Evolutionary conservation across 1,139 yeast genomes (phyloP).

Genomic region (Magnusiomyces fungicola): DNA sequence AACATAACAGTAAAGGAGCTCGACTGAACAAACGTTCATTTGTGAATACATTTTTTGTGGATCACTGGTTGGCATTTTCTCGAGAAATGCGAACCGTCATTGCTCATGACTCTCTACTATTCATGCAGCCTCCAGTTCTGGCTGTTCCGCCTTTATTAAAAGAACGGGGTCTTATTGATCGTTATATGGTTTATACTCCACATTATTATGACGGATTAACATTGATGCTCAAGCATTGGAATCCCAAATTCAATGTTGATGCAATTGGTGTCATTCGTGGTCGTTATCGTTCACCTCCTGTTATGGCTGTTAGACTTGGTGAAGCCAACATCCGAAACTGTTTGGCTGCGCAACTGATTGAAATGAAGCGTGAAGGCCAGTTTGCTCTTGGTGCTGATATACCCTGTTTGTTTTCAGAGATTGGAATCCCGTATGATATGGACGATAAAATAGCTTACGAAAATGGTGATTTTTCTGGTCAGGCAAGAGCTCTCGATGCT

Average conservation of each 20-base stretch:
- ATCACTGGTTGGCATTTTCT: conserved; percentile 47
- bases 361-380: conserved; percentile 54
- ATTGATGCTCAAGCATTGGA: conserved; percentile 79
- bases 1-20: conserved; percentile 15
- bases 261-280: conserved; percentile 87
- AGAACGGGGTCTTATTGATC: conserved; percentile 15
- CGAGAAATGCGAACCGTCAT: conserved; percentile 31
- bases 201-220: conserved; percentile 95
- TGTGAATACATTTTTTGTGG: conserved; percentile 53
- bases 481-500: conserved; percentile 80
- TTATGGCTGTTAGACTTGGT: conserved; percentile 72
- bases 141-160: conserved; percentile 61
- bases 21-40: conserved; percentile 37
- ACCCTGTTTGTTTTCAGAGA: conserved; percentile 70
- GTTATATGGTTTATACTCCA: conserved; percentile 60
- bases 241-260: conserved; percentile 55
- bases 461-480: conserved; percentile 60
- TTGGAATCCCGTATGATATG: conserved; percentile 98
- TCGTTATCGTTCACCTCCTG: conserved; percentile 57
- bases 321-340: conserved; percentile 70
- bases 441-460: conserved; percentile 63
- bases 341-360: conserved; percentile 55
- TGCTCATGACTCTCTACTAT: conserved; percentile 44
- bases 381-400: conserved; percentile 29
- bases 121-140: conserved; percentile 79